Evolutionary conservation across 768 basidiomycete species (phyloP), one percentile per base, ranked within the genome.

Genomic region (Cystofilobasidium ferigula): DNA sequence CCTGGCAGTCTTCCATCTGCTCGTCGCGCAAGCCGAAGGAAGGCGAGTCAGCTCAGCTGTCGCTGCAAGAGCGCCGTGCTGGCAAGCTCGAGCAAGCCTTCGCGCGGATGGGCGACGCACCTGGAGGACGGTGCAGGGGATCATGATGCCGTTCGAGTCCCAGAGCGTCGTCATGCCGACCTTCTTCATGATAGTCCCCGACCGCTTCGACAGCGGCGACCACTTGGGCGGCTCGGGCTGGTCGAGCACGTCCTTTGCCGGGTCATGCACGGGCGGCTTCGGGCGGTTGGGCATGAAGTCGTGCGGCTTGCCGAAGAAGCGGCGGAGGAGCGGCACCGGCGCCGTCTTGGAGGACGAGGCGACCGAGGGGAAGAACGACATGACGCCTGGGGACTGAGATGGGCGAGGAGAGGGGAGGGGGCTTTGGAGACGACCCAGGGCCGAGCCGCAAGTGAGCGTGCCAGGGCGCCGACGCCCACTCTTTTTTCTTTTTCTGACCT

Each of bases 51-150:
- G n/a, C n/a, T n/a, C n/a, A n/a, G n/a, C n/a, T n/a, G n/a, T n/a
- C n/a, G n/a, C n/a, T n/a, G n/a, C n/a, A n/a, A n/a, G n/a, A n/a
- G n/a, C n/a, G n/a, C n/a, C n/a, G n/a, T n/a, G n/a, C n/a, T n/a
- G n/a, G 34, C 10, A 22, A 64, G 35, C 6, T 30, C 54, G 54
- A 56, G 20, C 2, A 14, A 26, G 26, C 20, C 18, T 56, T 14
- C 6, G 26, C 18, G 9, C 28, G 13, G 34, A 35, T n/a, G 30
- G n/a, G 28, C 13, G 32, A 71, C 81, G 69, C 70, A 91, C 94
- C 82, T 98, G 92, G 45, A 99, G 82, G 57, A 99, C 85, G 0
- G 95, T 99, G 34, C 95, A 90, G 1, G 95, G 94, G 70, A 87
- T 80, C 57, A 88, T 81, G 40, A 83, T 84, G 30, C 95, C 95